Conservation (phyloP, 2,329 filamentous ascomycete species). For the Remersonia thermophila region DNA sequence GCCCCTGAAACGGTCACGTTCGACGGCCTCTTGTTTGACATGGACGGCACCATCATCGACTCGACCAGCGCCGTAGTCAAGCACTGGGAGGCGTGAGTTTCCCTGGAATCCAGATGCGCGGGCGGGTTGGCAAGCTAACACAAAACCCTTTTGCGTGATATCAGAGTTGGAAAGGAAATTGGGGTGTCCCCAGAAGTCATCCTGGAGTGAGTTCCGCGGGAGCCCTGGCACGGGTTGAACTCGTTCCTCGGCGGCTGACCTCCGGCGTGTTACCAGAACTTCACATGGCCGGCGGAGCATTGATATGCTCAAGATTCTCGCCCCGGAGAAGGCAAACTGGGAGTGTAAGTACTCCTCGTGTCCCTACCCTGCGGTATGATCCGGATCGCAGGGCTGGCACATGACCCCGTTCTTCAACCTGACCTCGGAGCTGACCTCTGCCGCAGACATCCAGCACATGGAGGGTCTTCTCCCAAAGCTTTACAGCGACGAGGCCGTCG, state of each 20-base stretch:
- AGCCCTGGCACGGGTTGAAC: no score
- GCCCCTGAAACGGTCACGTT: constrained; percentile 36
- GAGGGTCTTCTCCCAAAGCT: constrained; percentile 67
- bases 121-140: no score
- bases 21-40: constrained; percentile 54
- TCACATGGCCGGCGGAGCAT: constrained; percentile 87
- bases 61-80: constrained; percentile 66
- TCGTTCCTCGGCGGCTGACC: no score
- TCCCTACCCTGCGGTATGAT: not conserved
- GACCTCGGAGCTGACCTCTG: constrained; percentile 2
- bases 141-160: not conserved
- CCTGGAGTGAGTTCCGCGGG: constrained; percentile 43
- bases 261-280: constrained; percentile 30
- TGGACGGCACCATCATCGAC: constrained; percentile 77
- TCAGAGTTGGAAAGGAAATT: constrained; percentile 67
- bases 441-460: constrained; percentile 63
- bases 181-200: constrained; percentile 76
- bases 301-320: constrained; percentile 67
- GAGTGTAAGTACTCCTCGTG: constrained; percentile 54
- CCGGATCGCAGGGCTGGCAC: no score
- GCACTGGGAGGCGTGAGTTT: constrained; percentile 58
- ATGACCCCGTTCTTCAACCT: not conserved
- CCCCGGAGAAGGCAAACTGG: constrained; percentile 80
- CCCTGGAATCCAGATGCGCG: no score
- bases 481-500: constrained; percentile 65